Conservation (phyloP, 1,284 basidiomycete species). For the Ceratobasidium sp. region DNA sequence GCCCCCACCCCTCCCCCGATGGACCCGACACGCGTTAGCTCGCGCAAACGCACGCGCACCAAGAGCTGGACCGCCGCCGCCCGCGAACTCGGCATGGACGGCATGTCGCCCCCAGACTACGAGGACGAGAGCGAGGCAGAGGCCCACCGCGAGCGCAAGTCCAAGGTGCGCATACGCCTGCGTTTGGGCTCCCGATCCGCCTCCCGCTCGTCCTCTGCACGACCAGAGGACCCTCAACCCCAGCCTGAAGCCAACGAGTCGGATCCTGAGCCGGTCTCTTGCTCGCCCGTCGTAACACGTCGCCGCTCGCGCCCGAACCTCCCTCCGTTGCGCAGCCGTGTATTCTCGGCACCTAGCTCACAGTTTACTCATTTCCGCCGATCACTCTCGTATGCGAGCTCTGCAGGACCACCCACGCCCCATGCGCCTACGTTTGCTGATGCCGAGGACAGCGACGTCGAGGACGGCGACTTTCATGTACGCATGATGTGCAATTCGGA, state of each 20-base stretch:
- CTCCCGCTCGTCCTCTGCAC: constrained; percentile 29
- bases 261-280: constrained; percentile 9
- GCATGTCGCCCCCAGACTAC: constrained; percentile 28
- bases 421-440: constrained; percentile 52
- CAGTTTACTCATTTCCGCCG: constrained; percentile 33
- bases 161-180: constrained; percentile 41
- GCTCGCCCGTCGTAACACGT: constrained; percentile 3
- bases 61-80: constrained; percentile 43
- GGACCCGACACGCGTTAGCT: constrained; percentile 30
- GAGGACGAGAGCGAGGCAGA: constrained; percentile 41
- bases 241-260: constrained; percentile 16
- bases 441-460: constrained; percentile 51
- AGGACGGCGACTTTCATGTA: constrained; percentile 49
- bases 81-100: constrained; percentile 41
- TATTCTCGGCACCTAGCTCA: constrained; percentile 26
- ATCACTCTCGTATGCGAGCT: constrained; percentile 33
- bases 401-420: constrained; percentile 7
- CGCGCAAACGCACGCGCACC: constrained; percentile 40
- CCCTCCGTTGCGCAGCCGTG: constrained; percentile 12
- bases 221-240: constrained; percentile 36
- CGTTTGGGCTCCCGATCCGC: constrained; percentile 26
- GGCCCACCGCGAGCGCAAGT: constrained; percentile 21
- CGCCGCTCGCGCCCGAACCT: constrained; percentile 7
- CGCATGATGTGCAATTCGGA: constrained; percentile 41
- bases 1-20: not conserved